Percentiles rank a stretch among this genome's conserved stretches.
Conservation (phyloP, 164 flowering plant species). For the Cinnamomum micranthum region DNA sequence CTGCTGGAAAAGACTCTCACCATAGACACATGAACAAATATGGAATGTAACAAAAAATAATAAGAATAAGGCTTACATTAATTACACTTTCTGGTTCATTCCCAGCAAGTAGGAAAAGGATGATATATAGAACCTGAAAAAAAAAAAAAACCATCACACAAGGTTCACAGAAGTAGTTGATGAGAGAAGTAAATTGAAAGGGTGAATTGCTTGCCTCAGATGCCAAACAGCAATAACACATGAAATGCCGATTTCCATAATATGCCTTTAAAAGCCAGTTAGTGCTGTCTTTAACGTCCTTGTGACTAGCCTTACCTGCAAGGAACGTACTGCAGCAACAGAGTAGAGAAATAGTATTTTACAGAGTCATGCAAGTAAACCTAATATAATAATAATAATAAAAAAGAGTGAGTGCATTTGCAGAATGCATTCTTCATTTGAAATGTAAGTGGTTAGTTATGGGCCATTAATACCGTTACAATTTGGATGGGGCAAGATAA, state of each 20-base stretch:
- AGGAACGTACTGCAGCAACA: slow-evolving; percentile 68
- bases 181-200: background rate
- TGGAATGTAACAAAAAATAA: background rate
- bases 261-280: slow-evolving; percentile 84
- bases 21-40: background rate
- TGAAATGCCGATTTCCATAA: slow-evolving; percentile 79
- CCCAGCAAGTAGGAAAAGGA: slow-evolving; percentile 60
- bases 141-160: slow-evolving; percentile 2
- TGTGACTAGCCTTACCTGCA: slow-evolving; percentile 83
- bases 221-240: slow-evolving; percentile 89
- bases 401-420: too few relatives aligned
- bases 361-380: background rate
- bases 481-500: too few relatives aligned
- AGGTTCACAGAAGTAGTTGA: slow-evolving; percentile 1
- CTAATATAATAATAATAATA: too few relatives aligned
- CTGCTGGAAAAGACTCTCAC: background rate
- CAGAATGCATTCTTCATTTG: too few relatives aligned
- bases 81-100: slow-evolving; percentile 43
- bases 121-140: slow-evolving; percentile 79
- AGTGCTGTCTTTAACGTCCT: slow-evolving; percentile 91
- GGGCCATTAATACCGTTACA: too few relatives aligned
- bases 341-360: background rate
- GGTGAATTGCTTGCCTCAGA: slow-evolving; percentile 63
- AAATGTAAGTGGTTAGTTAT: too few relatives aligned
- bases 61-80: slow-evolving; percentile 48